Percentiles rank a stretch among this genome's conserved stretches.
Conservation (phyloP, 2,329 filamentous ascomycete species). For the Dothideomycetes sp. region DNA sequence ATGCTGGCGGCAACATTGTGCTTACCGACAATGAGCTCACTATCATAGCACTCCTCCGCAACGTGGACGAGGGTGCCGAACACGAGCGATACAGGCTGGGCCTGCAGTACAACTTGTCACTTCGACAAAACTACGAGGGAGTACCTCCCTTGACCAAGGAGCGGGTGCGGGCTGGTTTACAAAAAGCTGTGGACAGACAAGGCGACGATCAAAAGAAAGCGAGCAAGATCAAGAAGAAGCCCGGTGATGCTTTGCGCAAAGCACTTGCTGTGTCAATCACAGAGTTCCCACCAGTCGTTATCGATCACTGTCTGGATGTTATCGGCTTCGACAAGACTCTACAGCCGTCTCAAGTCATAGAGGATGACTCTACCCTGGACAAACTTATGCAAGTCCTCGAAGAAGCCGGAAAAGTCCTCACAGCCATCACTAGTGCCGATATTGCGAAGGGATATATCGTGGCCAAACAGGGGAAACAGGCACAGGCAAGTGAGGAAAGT, state of each 20-base stretch:
- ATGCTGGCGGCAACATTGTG: slow-evolving; percentile 89
- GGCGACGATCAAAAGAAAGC: slow-evolving; percentile 32
- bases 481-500: slow-evolving; percentile 21
- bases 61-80: slow-evolving; percentile 70
- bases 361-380: slow-evolving; percentile 52
- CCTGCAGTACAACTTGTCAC: slow-evolving; percentile 64
- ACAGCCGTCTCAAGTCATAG: slow-evolving; percentile 59
- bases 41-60: slow-evolving; percentile 69
- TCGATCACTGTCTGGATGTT: slow-evolving; percentile 72
- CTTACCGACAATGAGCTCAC: slow-evolving; percentile 76
- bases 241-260: slow-evolving; percentile 64
- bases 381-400: slow-evolving; percentile 57
- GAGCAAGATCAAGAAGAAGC: slow-evolving; percentile 60
- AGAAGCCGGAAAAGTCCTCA: slow-evolving; percentile 58
- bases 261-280: slow-evolving; percentile 74
- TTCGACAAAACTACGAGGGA: slow-evolving; percentile 73
- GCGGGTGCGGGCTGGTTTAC: slow-evolving; percentile 57
- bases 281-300: slow-evolving; percentile 75
- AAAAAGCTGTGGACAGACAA: slow-evolving; percentile 52
- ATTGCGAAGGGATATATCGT: slow-evolving; percentile 77
- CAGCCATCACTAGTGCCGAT: slow-evolving; percentile 55
- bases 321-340: slow-evolving; percentile 58
- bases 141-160: slow-evolving; percentile 65
- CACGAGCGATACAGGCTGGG: slow-evolving; percentile 74
- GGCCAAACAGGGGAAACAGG: slow-evolving; percentile 33